These are phyloP conservation scores for Kwoniella pini DNA, from an alignment of 768 basidiomycete genomes.

Conservation along the genomic window DNA sequence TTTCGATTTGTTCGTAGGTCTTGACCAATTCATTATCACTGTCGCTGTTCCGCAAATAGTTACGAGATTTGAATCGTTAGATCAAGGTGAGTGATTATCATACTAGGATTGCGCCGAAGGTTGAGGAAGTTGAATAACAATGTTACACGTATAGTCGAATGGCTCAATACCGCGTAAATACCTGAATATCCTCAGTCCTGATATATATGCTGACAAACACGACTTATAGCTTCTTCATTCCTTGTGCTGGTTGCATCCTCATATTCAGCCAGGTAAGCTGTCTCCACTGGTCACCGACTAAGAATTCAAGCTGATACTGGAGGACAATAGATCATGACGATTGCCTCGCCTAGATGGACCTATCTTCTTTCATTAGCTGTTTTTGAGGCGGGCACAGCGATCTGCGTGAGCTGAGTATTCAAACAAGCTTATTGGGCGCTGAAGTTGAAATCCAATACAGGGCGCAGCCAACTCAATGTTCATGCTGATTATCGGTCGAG, in stretches of 20 bases:
- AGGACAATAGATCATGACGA: conserved; percentile 35
- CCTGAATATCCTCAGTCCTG: neutral
- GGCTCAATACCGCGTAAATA: conserved; percentile 28
- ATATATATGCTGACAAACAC: neutral
- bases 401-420: conserved; percentile 23
- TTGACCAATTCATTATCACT: conserved; percentile 37
- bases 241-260: conserved; percentile 32
- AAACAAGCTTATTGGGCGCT: neutral
- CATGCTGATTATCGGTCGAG: conserved; percentile 37
- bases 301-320: too few species aligned
- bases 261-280: conserved; percentile 26
- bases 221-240: conserved; percentile 34
- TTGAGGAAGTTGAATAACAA: too few species aligned
- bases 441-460: too few species aligned
- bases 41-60: conserved; percentile 35
- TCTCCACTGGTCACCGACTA: neutral
- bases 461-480: conserved; percentile 25
- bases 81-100: conserved; percentile 35
- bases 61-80: conserved; percentile 21
- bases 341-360: conserved; percentile 24
- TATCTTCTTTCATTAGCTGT: conserved; percentile 26
- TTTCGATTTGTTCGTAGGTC: neutral
- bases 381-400: conserved; percentile 30
- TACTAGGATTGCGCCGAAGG: too few species aligned
- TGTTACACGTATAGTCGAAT: neutral